Percentiles rank a stretch among this genome's conserved stretches.
These are phyloP conservation scores for Hyphopichia burtonii DNA, from an alignment of 1,139 yeast genomes.

Conservation along the genomic window DNA sequence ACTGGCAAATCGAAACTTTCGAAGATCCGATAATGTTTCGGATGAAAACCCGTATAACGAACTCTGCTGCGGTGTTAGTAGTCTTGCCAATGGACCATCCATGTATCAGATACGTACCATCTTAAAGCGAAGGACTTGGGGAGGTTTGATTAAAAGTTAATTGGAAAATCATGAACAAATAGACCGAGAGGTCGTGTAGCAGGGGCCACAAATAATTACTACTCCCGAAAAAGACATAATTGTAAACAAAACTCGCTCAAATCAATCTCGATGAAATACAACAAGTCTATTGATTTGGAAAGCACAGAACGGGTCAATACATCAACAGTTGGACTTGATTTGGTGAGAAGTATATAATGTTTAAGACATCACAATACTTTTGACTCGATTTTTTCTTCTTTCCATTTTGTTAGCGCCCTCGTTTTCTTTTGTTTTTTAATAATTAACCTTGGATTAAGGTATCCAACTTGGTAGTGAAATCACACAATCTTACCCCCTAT, in stretches of 20 bases:
- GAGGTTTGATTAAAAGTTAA: too few relatives aligned
- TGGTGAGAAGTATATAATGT: neutral
- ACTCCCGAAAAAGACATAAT: neutral
- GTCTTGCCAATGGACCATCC: neutral
- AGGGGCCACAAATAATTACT: conserved; percentile 5
- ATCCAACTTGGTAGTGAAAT: too few relatives aligned
- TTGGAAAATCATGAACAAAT: too few relatives aligned
- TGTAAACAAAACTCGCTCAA: neutral
- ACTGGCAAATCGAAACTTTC: conserved; percentile 70
- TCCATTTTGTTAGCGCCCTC: too few relatives aligned
- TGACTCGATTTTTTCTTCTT: too few relatives aligned
- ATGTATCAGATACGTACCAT: too few relatives aligned
- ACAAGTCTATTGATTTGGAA: neutral
- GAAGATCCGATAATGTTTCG: conserved; percentile 59
- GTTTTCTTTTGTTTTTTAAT: neutral
- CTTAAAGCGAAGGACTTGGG: too few relatives aligned
- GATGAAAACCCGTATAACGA: conserved; percentile 65
- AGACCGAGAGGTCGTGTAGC: too few relatives aligned
- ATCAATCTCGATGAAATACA: neutral
- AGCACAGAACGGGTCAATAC: neutral
- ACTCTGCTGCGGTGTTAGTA: conserved; percentile 21
- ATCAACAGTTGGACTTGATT: neutral
- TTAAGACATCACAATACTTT: neutral
- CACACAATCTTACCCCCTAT: neutral
- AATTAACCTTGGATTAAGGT: too few relatives aligned